Base-by-base conservation (phyloP, 495 filamentous ascomycete genomes). In the Daldinia vernicosa region DNA sequence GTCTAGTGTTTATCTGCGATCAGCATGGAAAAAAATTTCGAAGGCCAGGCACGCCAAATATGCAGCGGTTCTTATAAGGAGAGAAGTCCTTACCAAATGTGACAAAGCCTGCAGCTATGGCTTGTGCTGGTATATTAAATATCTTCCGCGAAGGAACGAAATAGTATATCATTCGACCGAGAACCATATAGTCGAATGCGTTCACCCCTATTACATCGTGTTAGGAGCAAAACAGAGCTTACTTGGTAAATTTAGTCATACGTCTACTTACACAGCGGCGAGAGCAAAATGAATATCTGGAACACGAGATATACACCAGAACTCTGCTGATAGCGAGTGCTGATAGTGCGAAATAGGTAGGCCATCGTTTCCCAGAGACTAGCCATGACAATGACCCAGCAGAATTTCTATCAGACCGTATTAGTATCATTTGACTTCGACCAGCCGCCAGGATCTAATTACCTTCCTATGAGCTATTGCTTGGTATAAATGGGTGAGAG, bases 101-200 rank as follows among this genome's bases (percentile, higher is more conserved):
- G 39, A 92, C 87, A 65, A 91, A 92, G 50, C 86, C 80, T 28
- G 81, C 79, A 15, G 81, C 84, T 33, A 89, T 79, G 17, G 76
- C 75, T 37, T 77, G 78, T 0, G 85, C 85, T 12, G 85, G 82
- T 69, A 91, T 78, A 4, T 79, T 71, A 37, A 77, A 81, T 3
- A 90, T 76, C 17, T 77, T 75, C 26, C 82, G 76, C 12, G 76
- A 76, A 6, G 84, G 81, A 24, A 84, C 67, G 74, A 86, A 89
- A 76, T 85, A 87, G 73, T 84, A 82, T 14, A 91, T 84, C 81
- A 92, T 83, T 5, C 90, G 83, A 5, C 85, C 89, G 43, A 90
- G 76, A n/a, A 87, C 83, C 88, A 91, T 89, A 77, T 91, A 91
- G 27, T 82, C 79, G 75, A 87, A 90, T 11, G 89, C 89, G 51